Evolutionary conservation across 2,329 filamentous ascomycete genomes (phyloP), one percentile per base, ranked within the genome.

Genomic region (Beauveria australis): DNA sequence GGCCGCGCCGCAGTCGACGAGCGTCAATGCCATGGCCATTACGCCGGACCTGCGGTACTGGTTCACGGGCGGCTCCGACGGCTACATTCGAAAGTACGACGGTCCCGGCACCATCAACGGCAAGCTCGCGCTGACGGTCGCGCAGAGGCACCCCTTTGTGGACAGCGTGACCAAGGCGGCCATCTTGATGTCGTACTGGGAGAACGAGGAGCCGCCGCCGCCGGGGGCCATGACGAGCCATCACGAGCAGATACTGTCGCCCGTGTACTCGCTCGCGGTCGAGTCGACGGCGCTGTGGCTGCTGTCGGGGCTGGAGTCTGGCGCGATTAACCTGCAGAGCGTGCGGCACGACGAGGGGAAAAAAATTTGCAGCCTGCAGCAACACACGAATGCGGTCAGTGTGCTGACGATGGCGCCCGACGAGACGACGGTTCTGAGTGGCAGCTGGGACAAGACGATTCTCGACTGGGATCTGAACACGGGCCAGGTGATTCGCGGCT

Each of bases 151-250:
- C 71, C 94, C 94, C 0, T 99, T 97, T 68, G 94, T 99, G 46
- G 94, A 99, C 72, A 96, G 91, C 67, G 94, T 99, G 48, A 91
- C 91, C 60, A 99, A 99, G 74, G 92, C 93, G 2, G 94, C 92
- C 1, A 90, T 96, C 6, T 77, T 97, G 54, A 87, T 97, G 82
- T 96, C 90, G 56, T 99, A 99, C 73, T 99, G 94, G 94, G 94
- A 97, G 73, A 99, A 97, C 68, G 92, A 97, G 72, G 93, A 99
- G 70, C 84, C 85, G 2, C 65, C 75, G 3, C 71, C 69, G 1
- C 72, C 75, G 0, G 73, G 74, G 5, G 33, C 12, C 12, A 6
- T 37, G 5, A 73, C 76, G 41, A 72, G 78, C 16, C 77, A 78
- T 14, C 77, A 88, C 53, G 87, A 90, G 3, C 76, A 84, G 26